Conservation (phyloP, 2,329 filamentous ascomycete species). For the Botryosphaeria dothidea region DNA sequence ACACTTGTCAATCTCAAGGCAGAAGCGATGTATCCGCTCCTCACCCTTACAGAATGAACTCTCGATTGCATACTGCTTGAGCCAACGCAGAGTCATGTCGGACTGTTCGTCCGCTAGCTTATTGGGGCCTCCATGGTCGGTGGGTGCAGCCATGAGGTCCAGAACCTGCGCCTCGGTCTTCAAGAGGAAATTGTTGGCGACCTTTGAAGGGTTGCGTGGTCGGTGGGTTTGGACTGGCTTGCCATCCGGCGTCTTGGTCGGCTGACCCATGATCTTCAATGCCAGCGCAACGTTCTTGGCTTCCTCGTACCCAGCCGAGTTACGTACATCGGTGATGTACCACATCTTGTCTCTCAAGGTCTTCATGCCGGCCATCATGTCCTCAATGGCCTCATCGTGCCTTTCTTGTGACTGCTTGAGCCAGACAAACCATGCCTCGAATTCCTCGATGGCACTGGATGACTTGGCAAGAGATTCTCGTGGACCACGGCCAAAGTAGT, state of each 20-base stretch:
- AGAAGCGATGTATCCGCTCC: constrained; percentile 91
- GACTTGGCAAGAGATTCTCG: constrained; percentile 69
- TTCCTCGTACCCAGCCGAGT: constrained; percentile 84
- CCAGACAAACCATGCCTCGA: constrained; percentile 80
- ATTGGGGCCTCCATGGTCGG: constrained; percentile 85
- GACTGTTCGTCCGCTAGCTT: constrained; percentile 96
- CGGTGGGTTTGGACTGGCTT: constrained; percentile 41
- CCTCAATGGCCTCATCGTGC: constrained; percentile 71
- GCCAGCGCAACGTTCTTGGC: constrained; percentile 83
- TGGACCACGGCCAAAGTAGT: constrained; percentile 73
- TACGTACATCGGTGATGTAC: constrained; percentile 93
- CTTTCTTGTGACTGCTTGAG: constrained; percentile 80
- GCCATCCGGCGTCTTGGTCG: constrained; percentile 43
- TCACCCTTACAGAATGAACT: constrained; percentile 88
- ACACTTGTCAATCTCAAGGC: constrained; percentile 83
- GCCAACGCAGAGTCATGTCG: constrained; percentile 79
- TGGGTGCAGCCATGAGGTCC: constrained; percentile 79
- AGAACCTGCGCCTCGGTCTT: constrained; percentile 83
- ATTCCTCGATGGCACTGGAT: constrained; percentile 72
- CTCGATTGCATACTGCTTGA: constrained; percentile 78
- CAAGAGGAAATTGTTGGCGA: constrained; percentile 64
- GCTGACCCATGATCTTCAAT: constrained; percentile 82
- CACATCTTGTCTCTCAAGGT: constrained; percentile 95
- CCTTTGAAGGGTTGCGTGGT: constrained; percentile 46
- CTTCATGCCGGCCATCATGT: constrained; percentile 71